Conservation (phyloP, 176 grass and related monocot species). For the Musa troglodytarum region DNA sequence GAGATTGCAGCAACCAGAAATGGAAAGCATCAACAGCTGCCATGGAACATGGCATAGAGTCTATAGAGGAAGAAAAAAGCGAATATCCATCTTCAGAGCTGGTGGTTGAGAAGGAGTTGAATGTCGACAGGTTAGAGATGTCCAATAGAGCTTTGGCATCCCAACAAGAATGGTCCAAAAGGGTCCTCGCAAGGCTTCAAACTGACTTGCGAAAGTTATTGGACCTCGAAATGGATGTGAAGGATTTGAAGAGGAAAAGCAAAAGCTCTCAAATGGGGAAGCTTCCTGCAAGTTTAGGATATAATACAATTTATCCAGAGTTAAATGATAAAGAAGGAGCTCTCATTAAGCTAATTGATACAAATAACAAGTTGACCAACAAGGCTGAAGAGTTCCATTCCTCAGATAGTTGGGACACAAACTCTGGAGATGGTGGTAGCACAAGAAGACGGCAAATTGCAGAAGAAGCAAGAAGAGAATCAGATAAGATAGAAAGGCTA, state of each 20-base stretch:
- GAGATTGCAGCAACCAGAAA: constrained; percentile 44
- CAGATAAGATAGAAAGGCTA: constrained; percentile 68
- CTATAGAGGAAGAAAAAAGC: constrained; percentile 48
- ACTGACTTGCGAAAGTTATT: no score
- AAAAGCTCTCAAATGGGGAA: no score
- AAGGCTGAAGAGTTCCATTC: constrained; percentile 52
- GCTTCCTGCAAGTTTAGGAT: no score
- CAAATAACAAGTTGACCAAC: constrained; percentile 51
- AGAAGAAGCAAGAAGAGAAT: constrained; percentile 50
- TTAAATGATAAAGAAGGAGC: constrained; percentile 48
- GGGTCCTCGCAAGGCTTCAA: no score
- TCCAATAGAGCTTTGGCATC: no score
- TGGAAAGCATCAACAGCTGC: constrained; percentile 21
- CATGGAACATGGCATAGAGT: constrained; percentile 42
- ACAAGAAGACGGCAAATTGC: constrained; percentile 53
- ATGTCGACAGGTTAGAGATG: no score
- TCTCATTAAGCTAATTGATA: constrained; percentile 50
- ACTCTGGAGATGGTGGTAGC: constrained; percentile 43
- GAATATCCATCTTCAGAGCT: constrained; percentile 42
- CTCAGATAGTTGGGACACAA: constrained; percentile 27
- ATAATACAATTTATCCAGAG: no score
- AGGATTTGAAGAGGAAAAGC: no score
- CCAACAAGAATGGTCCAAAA: no score
- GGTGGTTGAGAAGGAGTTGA: background rate
- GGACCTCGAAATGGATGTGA: no score